These are phyloP conservation scores for Plasmopara viticola DNA, from an alignment of 352 stramenopile species.

Conservation along the genomic window DNA sequence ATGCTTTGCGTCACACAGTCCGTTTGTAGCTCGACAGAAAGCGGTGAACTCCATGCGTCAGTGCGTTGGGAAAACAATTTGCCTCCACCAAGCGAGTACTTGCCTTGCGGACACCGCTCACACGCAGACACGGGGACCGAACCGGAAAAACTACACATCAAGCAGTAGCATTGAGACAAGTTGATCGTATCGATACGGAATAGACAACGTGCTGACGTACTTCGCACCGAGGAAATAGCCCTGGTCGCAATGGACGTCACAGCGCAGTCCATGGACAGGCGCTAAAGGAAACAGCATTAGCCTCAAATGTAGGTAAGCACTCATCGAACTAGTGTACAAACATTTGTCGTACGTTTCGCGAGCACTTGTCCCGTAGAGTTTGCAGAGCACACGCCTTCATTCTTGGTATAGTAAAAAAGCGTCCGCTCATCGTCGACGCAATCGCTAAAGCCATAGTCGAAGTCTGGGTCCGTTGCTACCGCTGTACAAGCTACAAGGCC, in stretches of 20 bases:
- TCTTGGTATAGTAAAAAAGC: conserved; percentile 69
- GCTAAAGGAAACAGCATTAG: conserved; percentile 23
- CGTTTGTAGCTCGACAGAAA: conserved; percentile 57
- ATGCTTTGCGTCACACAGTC: conserved; percentile 75
- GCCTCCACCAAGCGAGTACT: conserved; percentile 76
- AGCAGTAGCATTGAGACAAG: not conserved
- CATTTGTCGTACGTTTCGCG: conserved; percentile 36
- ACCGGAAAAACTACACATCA: conserved; percentile 44
- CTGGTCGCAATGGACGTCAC: conserved; percentile 61
- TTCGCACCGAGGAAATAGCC: conserved; percentile 74
- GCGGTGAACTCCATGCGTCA: conserved; percentile 48
- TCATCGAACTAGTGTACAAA: not conserved
- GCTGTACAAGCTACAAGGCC: conserved; percentile 1
- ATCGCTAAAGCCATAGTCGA: conserved; percentile 73
- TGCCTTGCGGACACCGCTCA: conserved; percentile 55
- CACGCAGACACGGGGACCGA: conserved; percentile 57
- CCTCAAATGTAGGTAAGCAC: conserved; percentile 1
- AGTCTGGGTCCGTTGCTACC: conserved; percentile 10
- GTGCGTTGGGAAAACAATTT: conserved; percentile 68
- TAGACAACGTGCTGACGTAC: conserved; percentile 25
- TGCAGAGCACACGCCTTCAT: conserved; percentile 37
- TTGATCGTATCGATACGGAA: no score
- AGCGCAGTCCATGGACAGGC: conserved; percentile 58
- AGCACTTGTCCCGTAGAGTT: conserved; percentile 30
- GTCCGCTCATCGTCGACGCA: conserved; percentile 70